Evolutionary conservation across 331 rosid genomes (phyloP).

Genomic region (Rhamnella rubrinervis): DNA sequence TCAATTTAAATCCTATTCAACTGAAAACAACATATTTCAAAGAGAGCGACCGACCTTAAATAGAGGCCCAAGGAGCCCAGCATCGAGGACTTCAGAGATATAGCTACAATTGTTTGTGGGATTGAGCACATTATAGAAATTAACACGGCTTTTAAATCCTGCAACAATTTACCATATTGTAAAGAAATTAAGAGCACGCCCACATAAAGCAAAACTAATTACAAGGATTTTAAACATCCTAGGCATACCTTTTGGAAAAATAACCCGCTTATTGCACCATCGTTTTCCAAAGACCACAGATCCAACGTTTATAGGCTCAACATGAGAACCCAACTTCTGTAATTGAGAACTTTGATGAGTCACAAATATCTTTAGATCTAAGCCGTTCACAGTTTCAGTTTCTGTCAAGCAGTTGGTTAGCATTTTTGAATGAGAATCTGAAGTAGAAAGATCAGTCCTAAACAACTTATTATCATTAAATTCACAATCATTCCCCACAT

Average conservation of each 20-base stretch:
- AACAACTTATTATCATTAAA: slow-evolving; percentile 47
- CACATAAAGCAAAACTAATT: slow-evolving; percentile 14
- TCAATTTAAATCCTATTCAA: background rate
- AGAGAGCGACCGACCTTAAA: slow-evolving; percentile 58
- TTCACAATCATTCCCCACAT: slow-evolving; percentile 22
- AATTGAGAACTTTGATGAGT: slow-evolving; percentile 25
- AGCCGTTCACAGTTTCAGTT: slow-evolving; percentile 24
- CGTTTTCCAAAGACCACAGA: slow-evolving; percentile 60
- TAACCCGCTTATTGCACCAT: slow-evolving; percentile 64
- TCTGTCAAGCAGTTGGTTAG: slow-evolving; percentile 21
- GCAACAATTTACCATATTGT: slow-evolving; percentile 28
- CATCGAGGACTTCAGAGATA: slow-evolving; percentile 79
- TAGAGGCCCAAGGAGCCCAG: slow-evolving; percentile 85
- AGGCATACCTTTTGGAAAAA: slow-evolving; percentile 83
- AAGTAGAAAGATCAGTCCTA: slow-evolving; percentile 37
- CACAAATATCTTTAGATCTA: slow-evolving; percentile 19
- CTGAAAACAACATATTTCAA: background rate
- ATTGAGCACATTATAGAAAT: slow-evolving; percentile 54
- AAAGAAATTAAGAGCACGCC: slow-evolving; percentile 17
- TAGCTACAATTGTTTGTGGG: slow-evolving; percentile 63
- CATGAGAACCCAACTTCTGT: slow-evolving; percentile 30
- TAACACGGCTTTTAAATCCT: slow-evolving; percentile 81
- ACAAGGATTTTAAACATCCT: slow-evolving; percentile 12
- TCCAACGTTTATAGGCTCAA: slow-evolving; percentile 63
- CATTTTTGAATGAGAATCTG: slow-evolving; percentile 27